Conservation (phyloP, 1,284 basidiomycete genomes). For the Trametes sp. region DNA sequence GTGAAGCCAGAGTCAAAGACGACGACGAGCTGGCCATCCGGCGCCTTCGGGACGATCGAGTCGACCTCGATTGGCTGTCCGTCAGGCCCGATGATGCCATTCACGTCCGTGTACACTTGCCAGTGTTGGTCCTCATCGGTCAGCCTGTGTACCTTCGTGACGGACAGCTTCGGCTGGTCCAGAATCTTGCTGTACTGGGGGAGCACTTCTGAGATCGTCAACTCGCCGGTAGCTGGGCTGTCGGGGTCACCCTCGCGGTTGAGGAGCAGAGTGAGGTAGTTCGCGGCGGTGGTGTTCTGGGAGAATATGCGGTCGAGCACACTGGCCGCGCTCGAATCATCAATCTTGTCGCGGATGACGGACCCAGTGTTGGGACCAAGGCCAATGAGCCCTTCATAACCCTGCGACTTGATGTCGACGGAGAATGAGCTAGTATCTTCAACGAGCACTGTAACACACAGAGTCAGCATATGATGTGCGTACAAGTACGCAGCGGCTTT, state of each 20-base stretch:
- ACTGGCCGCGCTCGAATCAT: conserved; percentile 57
- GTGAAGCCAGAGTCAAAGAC: conserved; percentile 81
- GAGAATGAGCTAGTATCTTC: conserved; percentile 72
- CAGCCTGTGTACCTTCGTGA: conserved; percentile 68
- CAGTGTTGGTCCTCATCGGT: conserved; percentile 75
- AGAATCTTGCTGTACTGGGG: conserved; percentile 68
- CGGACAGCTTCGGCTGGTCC: conserved; percentile 66
- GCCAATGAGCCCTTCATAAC: conserved; percentile 76
- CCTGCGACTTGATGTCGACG: conserved; percentile 61
- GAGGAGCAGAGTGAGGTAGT: conserved; percentile 76
- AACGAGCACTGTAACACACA: conserved; percentile 63
- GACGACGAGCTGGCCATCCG: conserved; percentile 57
- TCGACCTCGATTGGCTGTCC: conserved; percentile 64
- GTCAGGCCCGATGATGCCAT: conserved; percentile 75
- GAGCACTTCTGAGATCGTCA: conserved; percentile 64
- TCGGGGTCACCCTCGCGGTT: conserved; percentile 62
- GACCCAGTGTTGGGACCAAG: conserved; percentile 79
- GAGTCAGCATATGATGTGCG: conserved; percentile 2
- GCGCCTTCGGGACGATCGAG: conserved; percentile 66
- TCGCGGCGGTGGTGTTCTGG: conserved; percentile 57
- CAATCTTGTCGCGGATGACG: conserved; percentile 64
- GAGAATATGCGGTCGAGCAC: conserved; percentile 68
- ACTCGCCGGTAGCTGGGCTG: conserved; percentile 53
- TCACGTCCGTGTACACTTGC: conserved; percentile 72
- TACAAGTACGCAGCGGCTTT: too few species aligned